These are phyloP conservation scores for Lasiosphaeria hispida DNA, from an alignment of 495 filamentous ascomycete genomes.

Conservation along the genomic window DNA sequence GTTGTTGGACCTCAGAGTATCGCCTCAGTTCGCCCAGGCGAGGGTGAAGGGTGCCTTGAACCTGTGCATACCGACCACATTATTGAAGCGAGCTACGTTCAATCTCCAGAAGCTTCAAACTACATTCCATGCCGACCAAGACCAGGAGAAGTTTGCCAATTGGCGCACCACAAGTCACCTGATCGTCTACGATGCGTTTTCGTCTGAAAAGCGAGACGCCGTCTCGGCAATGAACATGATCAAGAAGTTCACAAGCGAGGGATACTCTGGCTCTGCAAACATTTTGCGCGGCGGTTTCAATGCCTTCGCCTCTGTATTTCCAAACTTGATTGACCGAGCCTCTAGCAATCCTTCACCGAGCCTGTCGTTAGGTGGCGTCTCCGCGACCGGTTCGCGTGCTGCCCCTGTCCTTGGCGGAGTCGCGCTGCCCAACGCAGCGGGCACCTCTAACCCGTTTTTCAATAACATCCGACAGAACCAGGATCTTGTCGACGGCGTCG, in stretches of 20 bases:
- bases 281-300: slow-evolving; percentile 65
- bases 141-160: slow-evolving; percentile 68
- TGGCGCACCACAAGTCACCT: slow-evolving; percentile 76
- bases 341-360: slow-evolving; percentile 39
- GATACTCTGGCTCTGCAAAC: slow-evolving; percentile 69
- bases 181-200: slow-evolving; percentile 81
- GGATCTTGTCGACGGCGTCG: slow-evolving; percentile 91
- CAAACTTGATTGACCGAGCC: slow-evolving; percentile 47
- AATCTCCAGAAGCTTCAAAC: slow-evolving; percentile 85
- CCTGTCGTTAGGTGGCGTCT: slow-evolving; percentile 32
- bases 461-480: slow-evolving; percentile 95
- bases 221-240: slow-evolving; percentile 74
- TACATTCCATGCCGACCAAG: slow-evolving; percentile 75
- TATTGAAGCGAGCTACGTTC: slow-evolving; percentile 88
- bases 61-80: slow-evolving; percentile 91
- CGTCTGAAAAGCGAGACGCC: slow-evolving; percentile 75
- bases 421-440: slow-evolving; percentile 66
- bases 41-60: slow-evolving; percentile 79
- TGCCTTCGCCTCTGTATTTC: slow-evolving; percentile 47
- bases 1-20: slow-evolving; percentile 85
- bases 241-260: slow-evolving; percentile 86
- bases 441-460: slow-evolving; percentile 84
- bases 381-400: slow-evolving; percentile 37
- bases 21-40: slow-evolving; percentile 72
- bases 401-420: slow-evolving; percentile 86